A percentile compares a stretch with the other conserved stretches of the same genome.
Evolutionary conservation across 2,329 filamentous ascomycete species (phyloP).

Genomic region (Clathrospora elynae): DNA sequence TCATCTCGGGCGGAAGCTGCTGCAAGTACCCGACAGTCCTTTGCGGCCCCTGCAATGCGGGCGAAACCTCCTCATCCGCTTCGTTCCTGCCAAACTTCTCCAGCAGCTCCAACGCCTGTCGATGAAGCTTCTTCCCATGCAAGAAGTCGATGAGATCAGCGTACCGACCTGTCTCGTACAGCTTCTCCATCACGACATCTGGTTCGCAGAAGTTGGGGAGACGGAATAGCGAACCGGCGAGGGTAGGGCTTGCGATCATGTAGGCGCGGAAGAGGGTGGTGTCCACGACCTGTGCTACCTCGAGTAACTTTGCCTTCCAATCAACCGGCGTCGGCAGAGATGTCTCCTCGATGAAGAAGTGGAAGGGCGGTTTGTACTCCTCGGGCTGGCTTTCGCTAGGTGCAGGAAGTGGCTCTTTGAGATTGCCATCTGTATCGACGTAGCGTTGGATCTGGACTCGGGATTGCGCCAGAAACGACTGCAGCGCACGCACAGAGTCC

Average conservation of each 20-base stretch:
- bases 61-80: conserved; percentile 52
- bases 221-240: conserved; percentile 89
- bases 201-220: conserved; percentile 98
- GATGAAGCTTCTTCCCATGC: conserved; percentile 91
- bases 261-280: conserved; percentile 93
- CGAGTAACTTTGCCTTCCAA: conserved; percentile 72
- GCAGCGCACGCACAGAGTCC: conserved; percentile 79
- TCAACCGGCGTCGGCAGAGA: conserved; percentile 52
- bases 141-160: conserved; percentile 97
- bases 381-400: conserved; percentile 47
- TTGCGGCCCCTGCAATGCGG: conserved; percentile 75
- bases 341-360: conserved; percentile 47
- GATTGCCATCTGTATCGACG: conserved; percentile 62
- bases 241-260: conserved; percentile 85
- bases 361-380: conserved; percentile 50
- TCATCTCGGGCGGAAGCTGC: conserved; percentile 80
- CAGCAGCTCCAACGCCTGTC: conserved; percentile 81
- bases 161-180: conserved; percentile 86
- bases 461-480: conserved; percentile 86
- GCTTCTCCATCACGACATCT: conserved; percentile 88
- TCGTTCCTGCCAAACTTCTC: conserved; percentile 73
- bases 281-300: conserved; percentile 84
- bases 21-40: conserved; percentile 90
- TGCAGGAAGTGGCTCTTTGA: conserved; percentile 63
- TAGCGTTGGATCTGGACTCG: conserved; percentile 68